Evolutionary conservation across 73 alveolate species (phyloP), one percentile per base, ranked within the genome.

Genomic region (Paramecium tetraurelia): DNA sequence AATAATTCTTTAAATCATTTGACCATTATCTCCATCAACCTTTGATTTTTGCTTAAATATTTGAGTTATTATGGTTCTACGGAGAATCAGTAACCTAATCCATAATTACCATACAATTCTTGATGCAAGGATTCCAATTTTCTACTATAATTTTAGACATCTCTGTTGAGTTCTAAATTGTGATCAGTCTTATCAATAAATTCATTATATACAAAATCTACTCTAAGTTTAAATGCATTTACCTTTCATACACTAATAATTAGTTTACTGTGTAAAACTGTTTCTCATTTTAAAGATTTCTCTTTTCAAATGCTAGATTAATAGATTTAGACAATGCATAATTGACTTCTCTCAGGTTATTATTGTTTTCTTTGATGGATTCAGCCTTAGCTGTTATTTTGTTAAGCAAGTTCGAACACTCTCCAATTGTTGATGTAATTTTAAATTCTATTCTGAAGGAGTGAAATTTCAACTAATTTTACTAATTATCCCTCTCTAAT

Each of bases 191-290:
- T 77, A 24, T 89, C 94, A 3, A 89, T 36, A 36, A 41, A 70
- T 44, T 89, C 94, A 59, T 89, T 69, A 36, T 41, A 83, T 2
- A 89, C 87, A 59, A 89, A 89, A 58, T 89, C 94, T 86, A 86
- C 11, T 53, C 22, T 86, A 40, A 63, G 22, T 59, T 1, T 27
- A 59, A 59, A 27, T 16, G 9, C 21, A 31, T 18, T 40, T 86
- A 86, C 93, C 93, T 89, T 89, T 89, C 94, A 89, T 89, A 41
- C 40, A 70, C 20, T 89, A 18, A 71, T 63, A 89, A 12, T 41
- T 70, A 33, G 77, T 63, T 70, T 31, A 35, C 87, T 89, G 38
- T 77, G 71, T 12, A 89, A 46, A 5, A 83, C 92, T n/a, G 4
- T 71, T 83, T 43, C 87, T 89, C 63, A 89, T 70, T 71, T 89